These are phyloP conservation scores for Phyllachora maydis DNA, from an alignment of 2,329 filamentous ascomycete genomes.

Conservation along the genomic window DNA sequence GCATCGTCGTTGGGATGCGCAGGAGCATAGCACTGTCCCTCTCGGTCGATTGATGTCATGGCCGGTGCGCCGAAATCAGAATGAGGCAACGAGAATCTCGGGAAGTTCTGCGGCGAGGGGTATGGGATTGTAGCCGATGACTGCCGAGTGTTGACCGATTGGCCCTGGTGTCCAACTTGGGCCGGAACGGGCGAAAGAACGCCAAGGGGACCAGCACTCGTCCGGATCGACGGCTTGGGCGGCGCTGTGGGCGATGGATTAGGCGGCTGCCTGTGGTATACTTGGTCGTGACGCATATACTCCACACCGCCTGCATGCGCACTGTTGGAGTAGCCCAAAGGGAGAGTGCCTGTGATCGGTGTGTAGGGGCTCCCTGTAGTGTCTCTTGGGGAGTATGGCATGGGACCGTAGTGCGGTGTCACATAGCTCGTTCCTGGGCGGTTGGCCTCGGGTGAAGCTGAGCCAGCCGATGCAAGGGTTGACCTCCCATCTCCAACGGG, in stretches of 20 bases:
- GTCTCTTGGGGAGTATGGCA: constrained; percentile 24
- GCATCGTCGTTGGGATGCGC: constrained; percentile 20
- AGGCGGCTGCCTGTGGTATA: constrained; percentile 10
- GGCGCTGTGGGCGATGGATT: constrained; percentile 19
- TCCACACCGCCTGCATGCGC: constrained; percentile 17
- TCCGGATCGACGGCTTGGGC: constrained; percentile 23
- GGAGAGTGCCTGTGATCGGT: constrained; percentile 21
- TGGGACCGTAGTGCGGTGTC: constrained; percentile 16
- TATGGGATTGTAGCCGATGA: constrained; percentile 20
- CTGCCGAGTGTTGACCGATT: constrained; percentile 22
- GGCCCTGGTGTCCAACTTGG: constrained; percentile 25
- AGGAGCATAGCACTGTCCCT: constrained; percentile 14
- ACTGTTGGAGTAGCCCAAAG: constrained; percentile 13
- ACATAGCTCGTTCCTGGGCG: constrained; percentile 19
- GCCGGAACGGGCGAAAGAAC: constrained; percentile 29
- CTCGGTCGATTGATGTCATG: constrained; percentile 14
- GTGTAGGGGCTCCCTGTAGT: constrained; percentile 22
- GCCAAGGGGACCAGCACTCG: constrained; percentile 24
- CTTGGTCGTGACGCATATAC: constrained; percentile 19
- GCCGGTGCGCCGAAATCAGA: constrained; percentile 29
- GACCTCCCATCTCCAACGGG: constrained; percentile 18
- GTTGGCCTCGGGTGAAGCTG: constrained; percentile 25
- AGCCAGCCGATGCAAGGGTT: constrained; percentile 17
- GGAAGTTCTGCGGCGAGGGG: constrained; percentile 38
- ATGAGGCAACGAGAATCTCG: constrained; percentile 40